Conservation (phyloP, 169 alveolate genomes). For the Pseudocohnilembus persalinus region DNA sequence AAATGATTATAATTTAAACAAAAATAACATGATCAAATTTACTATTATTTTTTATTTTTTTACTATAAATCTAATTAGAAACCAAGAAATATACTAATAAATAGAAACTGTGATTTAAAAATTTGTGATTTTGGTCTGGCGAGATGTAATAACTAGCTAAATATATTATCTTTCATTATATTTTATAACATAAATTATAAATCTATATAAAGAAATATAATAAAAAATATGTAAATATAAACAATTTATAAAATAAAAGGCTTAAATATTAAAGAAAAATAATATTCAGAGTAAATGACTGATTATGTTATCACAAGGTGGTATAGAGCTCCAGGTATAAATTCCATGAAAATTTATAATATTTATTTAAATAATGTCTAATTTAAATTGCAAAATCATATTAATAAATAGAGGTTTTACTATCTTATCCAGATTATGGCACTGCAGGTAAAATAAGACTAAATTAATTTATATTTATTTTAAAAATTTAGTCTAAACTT, state of each 20-base stretch:
- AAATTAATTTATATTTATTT: conserved; percentile 5
- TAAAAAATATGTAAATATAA: too few relatives aligned
- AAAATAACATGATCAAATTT: too few relatives aligned
- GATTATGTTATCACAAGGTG: conserved; percentile 81
- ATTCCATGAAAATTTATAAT: too few relatives aligned
- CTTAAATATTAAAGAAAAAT: conserved; percentile 26
- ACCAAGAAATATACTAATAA: conserved; percentile 74
- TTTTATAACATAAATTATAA: too few relatives aligned
- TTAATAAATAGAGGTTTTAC: conserved; percentile 77
- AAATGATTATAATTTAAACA: too few relatives aligned
- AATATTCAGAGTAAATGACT: conserved; percentile 47
- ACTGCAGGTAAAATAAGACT: conserved; percentile 50
- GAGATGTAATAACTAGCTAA: conserved; percentile 59
- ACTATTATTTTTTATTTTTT: not conserved
- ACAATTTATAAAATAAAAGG: not conserved
- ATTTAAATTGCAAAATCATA: too few relatives aligned
- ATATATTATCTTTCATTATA: too few relatives aligned
- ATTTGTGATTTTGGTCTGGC: conserved; percentile 83
- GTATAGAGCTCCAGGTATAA: conserved; percentile 77
- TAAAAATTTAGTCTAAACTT: not conserved
- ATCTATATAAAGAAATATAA: too few relatives aligned
- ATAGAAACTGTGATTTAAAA: conserved; percentile 75
- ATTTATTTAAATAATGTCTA: too few relatives aligned
- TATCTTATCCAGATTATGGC: conserved; percentile 68
- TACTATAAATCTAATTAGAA: conserved; percentile 39